Conservation (phyloP, 805 yeast species). For the Pichia rugopelliculosa region DNA sequence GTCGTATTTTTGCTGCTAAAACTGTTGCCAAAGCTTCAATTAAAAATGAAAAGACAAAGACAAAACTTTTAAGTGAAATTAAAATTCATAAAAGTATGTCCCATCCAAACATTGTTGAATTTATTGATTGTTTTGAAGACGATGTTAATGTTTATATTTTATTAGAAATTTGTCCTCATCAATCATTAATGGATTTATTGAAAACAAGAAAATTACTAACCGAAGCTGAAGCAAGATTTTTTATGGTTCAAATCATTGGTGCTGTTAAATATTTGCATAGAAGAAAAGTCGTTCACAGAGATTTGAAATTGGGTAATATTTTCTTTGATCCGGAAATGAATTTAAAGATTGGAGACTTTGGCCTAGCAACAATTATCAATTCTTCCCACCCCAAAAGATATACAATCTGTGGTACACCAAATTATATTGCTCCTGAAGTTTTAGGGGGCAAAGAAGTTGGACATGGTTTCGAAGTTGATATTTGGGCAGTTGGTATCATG, state of each 20-base stretch:
- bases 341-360: conserved; percentile 95
- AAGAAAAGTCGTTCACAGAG: conserved; percentile 91
- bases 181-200: conserved; percentile 86
- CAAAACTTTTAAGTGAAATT: conserved; percentile 83
- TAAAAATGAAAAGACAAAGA: conserved; percentile 81
- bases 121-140: conserved; percentile 95
- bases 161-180: conserved; percentile 91
- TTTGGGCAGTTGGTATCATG: conserved; percentile 98
- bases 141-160: conserved; percentile 88
- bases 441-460: conserved; percentile 81
- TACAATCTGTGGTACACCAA: conserved; percentile 98
- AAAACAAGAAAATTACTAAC: conserved; percentile 76
- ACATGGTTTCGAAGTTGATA: conserved; percentile 90
- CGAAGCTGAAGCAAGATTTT: conserved; percentile 87
- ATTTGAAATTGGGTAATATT: conserved; percentile 90
- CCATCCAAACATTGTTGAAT: conserved; percentile 87
- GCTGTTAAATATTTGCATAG: conserved; percentile 90
- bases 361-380: conserved; percentile 91
- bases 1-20: conserved; percentile 88
- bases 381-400: conserved; percentile 63
- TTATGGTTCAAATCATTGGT: conserved; percentile 88
- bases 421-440: conserved; percentile 97
- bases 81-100: conserved; percentile 86
- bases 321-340: conserved; percentile 92
- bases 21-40: conserved; percentile 96